These are phyloP conservation scores for Aspergillus haitiensis DNA, from an alignment of 495 filamentous ascomycete species.

Conservation along the genomic window DNA sequence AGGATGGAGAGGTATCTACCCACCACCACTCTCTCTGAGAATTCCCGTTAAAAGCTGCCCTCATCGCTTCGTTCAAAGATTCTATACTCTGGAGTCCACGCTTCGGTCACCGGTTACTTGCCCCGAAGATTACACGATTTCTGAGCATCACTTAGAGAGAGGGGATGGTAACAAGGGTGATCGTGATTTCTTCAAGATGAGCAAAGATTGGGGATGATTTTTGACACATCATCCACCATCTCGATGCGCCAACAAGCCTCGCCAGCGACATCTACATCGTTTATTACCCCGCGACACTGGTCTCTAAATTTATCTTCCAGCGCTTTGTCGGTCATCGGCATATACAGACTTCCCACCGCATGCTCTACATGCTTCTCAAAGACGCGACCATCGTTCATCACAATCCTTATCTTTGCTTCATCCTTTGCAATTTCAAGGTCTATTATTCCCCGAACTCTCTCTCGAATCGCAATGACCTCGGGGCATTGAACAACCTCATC, in stretches of 20 bases:
- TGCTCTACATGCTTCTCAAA: slow-evolving; percentile 48
- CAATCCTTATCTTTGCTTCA: slow-evolving; percentile 38
- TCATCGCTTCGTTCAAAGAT: no score
- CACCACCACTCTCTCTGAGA: no score
- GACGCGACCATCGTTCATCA: slow-evolving; percentile 34
- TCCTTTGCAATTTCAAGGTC: slow-evolving; percentile 43
- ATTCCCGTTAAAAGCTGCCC: no score
- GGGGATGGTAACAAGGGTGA: no score
- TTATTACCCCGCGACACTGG: slow-evolving; percentile 34
- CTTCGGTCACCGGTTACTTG: no score
- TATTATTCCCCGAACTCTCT: slow-evolving; percentile 42
- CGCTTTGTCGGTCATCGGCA: slow-evolving; percentile 46
- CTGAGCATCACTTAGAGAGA: no score
- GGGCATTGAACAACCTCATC: slow-evolving; percentile 43
- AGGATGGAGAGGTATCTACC: no score
- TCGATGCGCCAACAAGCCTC: neutral
- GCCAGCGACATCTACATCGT: neutral
- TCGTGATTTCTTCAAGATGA: no score
- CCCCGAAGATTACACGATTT: no score
- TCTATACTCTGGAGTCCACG: no score
- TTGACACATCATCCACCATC: neutral
- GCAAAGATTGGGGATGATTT: neutral
- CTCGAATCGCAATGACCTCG: slow-evolving; percentile 38
- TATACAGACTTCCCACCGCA: slow-evolving; percentile 51
- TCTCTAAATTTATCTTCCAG: slow-evolving; percentile 50